phyloP scores from a whole-genome alignment of 305 asterid genomes.

The Fraxinus angustifolia region DNA sequence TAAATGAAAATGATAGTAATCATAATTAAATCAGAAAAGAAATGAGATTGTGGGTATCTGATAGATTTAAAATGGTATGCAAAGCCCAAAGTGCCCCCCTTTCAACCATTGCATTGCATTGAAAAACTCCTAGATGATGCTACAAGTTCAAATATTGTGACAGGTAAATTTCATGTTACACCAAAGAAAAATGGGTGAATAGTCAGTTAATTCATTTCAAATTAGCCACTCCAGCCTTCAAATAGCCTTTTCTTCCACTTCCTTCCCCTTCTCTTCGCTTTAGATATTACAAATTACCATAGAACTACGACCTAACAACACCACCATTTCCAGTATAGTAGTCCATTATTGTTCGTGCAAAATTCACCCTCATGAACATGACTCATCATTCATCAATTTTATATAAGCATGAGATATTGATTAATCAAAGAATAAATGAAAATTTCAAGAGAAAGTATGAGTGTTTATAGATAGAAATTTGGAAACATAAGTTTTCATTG shows the following conservation, averaged over 20 bases:
- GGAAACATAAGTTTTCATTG: too few relatives aligned
- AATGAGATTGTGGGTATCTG: not conserved
- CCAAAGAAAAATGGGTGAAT: slow-evolving; percentile 7
- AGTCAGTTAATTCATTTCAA: not conserved
- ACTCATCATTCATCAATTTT: not conserved
- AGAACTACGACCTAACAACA: not conserved
- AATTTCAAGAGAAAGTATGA: not conserved
- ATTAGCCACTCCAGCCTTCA: not conserved
- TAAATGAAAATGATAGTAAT: not conserved
- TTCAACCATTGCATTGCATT: not conserved
- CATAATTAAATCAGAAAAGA: not conserved
- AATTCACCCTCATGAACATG: not conserved
- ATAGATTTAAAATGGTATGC: not conserved
- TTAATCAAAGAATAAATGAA: not conserved
- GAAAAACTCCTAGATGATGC: not conserved
- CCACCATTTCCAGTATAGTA: not conserved
- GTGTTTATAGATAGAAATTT: not conserved
- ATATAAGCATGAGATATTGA: not conserved
- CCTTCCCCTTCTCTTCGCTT: not conserved
- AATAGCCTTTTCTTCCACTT: not conserved
- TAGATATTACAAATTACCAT: not conserved
- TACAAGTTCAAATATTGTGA: not conserved
- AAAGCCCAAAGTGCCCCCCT: not conserved
- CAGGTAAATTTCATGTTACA: slow-evolving; percentile 11
- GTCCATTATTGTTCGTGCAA: not conserved